A percentile compares a stretch with the other conserved stretches of the same genome.
Evolutionary conservation across 176 grass and related monocot genomes (phyloP).

Genomic region (maize (Zea mays)): Zm-B73-REFERENCE-NAM-5.0 NC_050098.1:231445501-231446000

Average conservation of each 20-base stretch:
- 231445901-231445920: slow-evolving; percentile 51
- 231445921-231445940: slow-evolving; percentile 48
- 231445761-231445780: not conserved
- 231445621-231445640: slow-evolving; percentile 38
- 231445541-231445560: slow-evolving; percentile 44
- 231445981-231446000: slow-evolving; percentile 34
- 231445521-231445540: slow-evolving; percentile 50
- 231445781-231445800: slow-evolving; percentile 34
- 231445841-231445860: slow-evolving; percentile 44
- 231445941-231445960: slow-evolving; percentile 46
- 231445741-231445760: slow-evolving; percentile 38
- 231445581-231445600: slow-evolving; percentile 47
- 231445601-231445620: slow-evolving; percentile 42
- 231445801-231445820: slow-evolving; percentile 41
- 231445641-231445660: slow-evolving; percentile 40
- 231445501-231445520: not conserved
- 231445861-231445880: slow-evolving; percentile 34
- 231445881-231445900: slow-evolving; percentile 40
- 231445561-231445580: slow-evolving; percentile 50
- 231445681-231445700: slow-evolving; percentile 51
- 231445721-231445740: slow-evolving; percentile 33
- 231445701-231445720: slow-evolving; percentile 32
- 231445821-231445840: slow-evolving; percentile 28
- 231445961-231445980: slow-evolving; percentile 44
- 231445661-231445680: slow-evolving; percentile 38